phyloP scores from a whole-genome alignment of 768 basidiomycete species.

The Macrolepiota albuminosa region DNA sequence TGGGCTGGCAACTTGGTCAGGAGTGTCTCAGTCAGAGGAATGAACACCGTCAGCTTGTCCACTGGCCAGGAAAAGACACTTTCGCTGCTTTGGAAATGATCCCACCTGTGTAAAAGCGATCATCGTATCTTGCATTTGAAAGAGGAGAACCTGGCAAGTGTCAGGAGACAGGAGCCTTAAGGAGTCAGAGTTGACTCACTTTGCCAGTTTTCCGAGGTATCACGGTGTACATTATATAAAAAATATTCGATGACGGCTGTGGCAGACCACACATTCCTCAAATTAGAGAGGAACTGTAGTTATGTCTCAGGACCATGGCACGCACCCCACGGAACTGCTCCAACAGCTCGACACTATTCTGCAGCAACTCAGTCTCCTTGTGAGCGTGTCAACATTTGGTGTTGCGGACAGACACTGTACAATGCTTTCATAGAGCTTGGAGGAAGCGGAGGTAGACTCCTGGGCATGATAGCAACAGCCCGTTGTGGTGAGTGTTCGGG shows the following conservation, averaged over 20 bases:
- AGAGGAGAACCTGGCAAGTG: constrained; percentile 23
- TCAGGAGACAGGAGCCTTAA: neutral
- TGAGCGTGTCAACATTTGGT: constrained; percentile 25
- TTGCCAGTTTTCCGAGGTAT: constrained; percentile 48
- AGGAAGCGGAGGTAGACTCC: constrained; percentile 34
- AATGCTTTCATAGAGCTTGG: constrained; percentile 33
- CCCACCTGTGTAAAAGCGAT: constrained; percentile 13
- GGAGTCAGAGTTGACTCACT: constrained; percentile 26
- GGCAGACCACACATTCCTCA: constrained; percentile 54
- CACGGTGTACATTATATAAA: constrained; percentile 46
- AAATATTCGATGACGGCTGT: constrained; percentile 48
- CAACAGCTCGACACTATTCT: constrained; percentile 31
- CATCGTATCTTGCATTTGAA: constrained; percentile 12
- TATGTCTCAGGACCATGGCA: constrained; percentile 10
- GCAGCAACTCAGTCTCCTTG: constrained; percentile 31
- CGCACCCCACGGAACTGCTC: constrained; percentile 32
- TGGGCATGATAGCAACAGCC: constrained; percentile 25
- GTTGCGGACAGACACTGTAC: constrained; percentile 29
- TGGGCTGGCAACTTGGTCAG: constrained; percentile 47
- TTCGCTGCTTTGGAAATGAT: neutral
- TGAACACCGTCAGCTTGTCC: constrained; percentile 38
- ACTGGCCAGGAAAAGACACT: neutral
- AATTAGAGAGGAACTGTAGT: constrained; percentile 57
- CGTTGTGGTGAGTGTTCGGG: constrained; percentile 22
- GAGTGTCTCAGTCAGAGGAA: constrained; percentile 52